A percentile compares a stretch with the other conserved stretches of the same genome.
Evolutionary conservation across 73 alveolate species (phyloP).

Genomic region (Stentor coeruleus): DNA sequence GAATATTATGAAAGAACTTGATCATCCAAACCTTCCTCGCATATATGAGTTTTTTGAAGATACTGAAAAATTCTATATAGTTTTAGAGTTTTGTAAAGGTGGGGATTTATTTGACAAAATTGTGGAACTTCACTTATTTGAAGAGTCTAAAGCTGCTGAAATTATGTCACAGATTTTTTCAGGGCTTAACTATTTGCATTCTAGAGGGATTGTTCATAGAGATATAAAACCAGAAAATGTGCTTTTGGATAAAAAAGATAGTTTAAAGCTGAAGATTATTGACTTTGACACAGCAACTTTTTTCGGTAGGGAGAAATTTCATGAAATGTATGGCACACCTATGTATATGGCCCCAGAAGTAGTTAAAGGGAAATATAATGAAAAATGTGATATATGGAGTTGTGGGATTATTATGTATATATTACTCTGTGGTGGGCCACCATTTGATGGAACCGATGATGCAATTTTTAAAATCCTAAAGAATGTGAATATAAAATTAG

Average conservation of each 20-base stretch:
- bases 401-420: conserved; percentile 25
- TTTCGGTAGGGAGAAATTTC: conserved; percentile 38
- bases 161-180: conserved; percentile 47
- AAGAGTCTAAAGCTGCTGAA: conserved; percentile 42
- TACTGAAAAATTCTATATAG: too few relatives aligned
- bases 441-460: too few relatives aligned
- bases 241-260: conserved; percentile 65
- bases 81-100: conserved; percentile 63
- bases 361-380: conserved; percentile 34
- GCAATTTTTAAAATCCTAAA: too few relatives aligned
- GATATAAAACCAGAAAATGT: conserved; percentile 93
- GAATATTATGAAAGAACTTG: too few relatives aligned
- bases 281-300: conserved; percentile 90
- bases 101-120: conserved; percentile 50
- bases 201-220: conserved; percentile 53
- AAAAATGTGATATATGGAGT: conserved; percentile 50
- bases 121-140: conserved; percentile 34
- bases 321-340: conserved; percentile 52
- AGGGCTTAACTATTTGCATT: conserved; percentile 47
- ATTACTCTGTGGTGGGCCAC: too few relatives aligned
- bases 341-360: conserved; percentile 51
- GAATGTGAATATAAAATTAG: too few relatives aligned
- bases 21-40: too few relatives aligned
- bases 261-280: conserved; percentile 71
- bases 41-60: too few relatives aligned